A percentile compares a stretch with the other conserved stretches of the same genome.
phyloP scores from a whole-genome alignment of 352 stramenopile genomes.

The Phytophthora crassamura region DNA sequence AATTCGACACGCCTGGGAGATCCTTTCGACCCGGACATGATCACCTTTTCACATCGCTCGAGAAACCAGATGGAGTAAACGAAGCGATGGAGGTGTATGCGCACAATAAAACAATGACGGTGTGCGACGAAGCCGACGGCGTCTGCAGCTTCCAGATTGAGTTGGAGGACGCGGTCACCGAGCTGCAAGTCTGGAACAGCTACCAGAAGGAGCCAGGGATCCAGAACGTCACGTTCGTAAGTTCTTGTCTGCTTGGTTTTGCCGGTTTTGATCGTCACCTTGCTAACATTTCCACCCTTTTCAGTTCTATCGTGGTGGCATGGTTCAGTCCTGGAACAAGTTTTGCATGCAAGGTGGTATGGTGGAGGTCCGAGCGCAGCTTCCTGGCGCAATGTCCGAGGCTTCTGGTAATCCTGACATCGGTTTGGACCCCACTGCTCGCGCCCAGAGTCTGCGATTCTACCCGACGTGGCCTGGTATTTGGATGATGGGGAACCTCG shows the following conservation, averaged over 20 bases:
- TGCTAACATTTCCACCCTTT: background rate
- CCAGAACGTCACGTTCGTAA: conserved; percentile 51
- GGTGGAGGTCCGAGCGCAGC: conserved; percentile 79
- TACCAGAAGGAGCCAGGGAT: conserved; percentile 42
- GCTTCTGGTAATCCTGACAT: conserved; percentile 53
- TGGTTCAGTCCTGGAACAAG: conserved; percentile 94
- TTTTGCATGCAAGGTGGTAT: conserved; percentile 94
- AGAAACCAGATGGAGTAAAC: conserved; percentile 94
- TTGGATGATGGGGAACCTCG: conserved; percentile 95
- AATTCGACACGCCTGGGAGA: conserved; percentile 90
- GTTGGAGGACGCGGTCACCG: conserved; percentile 36
- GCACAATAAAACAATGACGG: conserved; percentile 69
- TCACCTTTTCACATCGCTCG: conserved; percentile 91
- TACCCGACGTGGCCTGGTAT: conserved; percentile 92
- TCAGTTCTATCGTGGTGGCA: conserved; percentile 73
- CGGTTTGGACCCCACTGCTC: conserved; percentile 41
- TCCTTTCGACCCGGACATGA: conserved; percentile 90
- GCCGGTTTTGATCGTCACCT: conserved; percentile 10
- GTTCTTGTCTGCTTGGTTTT: conserved; percentile 10
- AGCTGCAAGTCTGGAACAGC: conserved; percentile 54
- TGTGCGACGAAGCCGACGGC: conserved; percentile 30
- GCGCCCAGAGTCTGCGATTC: conserved; percentile 39
- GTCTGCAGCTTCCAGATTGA: conserved; percentile 52
- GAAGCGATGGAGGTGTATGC: conserved; percentile 94
- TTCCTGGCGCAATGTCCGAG: conserved; percentile 70